These are phyloP conservation scores for Eruca vesicaria DNA, from an alignment of 441 rosid genomes.

Conservation along the genomic window DNA sequence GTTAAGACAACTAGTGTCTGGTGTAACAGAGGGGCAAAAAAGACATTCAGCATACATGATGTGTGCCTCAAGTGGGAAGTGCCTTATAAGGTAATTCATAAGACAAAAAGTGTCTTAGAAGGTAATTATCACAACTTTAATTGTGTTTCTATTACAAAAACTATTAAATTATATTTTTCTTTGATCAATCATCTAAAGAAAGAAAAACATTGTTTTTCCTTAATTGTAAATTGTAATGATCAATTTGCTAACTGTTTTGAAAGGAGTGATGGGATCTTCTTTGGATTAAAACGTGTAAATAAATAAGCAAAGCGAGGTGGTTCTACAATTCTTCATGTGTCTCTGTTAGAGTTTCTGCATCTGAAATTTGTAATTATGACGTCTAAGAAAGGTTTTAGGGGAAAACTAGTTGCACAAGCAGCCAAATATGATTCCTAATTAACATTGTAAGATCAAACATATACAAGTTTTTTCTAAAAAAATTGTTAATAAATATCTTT, in stretches of 20 bases:
- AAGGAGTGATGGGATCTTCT: slow-evolving; percentile 15
- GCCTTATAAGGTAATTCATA: no score
- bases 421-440: not conserved
- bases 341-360: slow-evolving; percentile 8
- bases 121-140: no score
- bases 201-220: not conserved
- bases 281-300: slow-evolving; percentile 21
- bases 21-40: no score
- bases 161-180: not conserved
- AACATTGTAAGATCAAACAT: slow-evolving; percentile 10
- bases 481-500: no score
- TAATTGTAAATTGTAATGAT: not conserved
- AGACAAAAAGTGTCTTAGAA: no score
- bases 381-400: not conserved
- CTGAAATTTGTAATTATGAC: slow-evolving; percentile 8
- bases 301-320: not conserved
- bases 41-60: no score
- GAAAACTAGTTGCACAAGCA: not conserved
- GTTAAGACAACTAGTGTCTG: no score
- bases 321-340: not conserved
- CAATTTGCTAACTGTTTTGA: not conserved
- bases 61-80: no score
- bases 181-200: not conserved
- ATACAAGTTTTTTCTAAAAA: no score
- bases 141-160: not conserved